Conservation (phyloP, 2,329 filamentous ascomycete species). For the Beauveria caledonica region DNA sequence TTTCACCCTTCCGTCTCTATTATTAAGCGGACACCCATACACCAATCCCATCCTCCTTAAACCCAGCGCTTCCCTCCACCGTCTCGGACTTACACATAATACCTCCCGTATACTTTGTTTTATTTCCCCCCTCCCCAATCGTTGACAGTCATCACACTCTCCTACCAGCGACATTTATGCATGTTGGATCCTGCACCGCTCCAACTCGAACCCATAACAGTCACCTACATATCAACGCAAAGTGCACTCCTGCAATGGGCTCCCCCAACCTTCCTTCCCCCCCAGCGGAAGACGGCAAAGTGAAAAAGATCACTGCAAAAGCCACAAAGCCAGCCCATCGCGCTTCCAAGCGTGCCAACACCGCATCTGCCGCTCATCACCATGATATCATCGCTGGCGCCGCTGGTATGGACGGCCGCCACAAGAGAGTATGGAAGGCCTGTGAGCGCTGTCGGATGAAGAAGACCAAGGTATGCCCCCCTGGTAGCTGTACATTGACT, state of each 20-base stretch:
- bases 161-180: neutral
- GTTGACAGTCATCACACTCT: neutral
- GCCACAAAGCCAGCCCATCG: constrained; percentile 42
- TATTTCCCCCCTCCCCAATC: neutral
- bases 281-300: constrained; percentile 39
- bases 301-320: constrained; percentile 31
- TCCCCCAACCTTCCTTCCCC: constrained; percentile 41
- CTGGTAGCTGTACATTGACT: neutral
- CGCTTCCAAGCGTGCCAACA: constrained; percentile 41
- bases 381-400: constrained; percentile 28
- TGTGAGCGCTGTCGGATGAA: constrained; percentile 61
- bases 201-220: neutral
- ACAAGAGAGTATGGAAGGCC: constrained; percentile 60
- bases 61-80: constrained; percentile 5
- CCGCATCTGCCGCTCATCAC: constrained; percentile 26
- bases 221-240: neutral
- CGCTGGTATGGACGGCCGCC: constrained; percentile 42
- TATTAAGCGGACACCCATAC: constrained; percentile 11
- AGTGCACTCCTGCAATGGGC: constrained; percentile 34
- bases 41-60: constrained; percentile 1
- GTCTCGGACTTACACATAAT: constrained; percentile 4
- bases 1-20: neutral
- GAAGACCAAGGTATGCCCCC: constrained; percentile 52
- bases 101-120: neutral
- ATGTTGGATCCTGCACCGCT: neutral